Evolutionary conservation across 169 alveolate genomes (phyloP), one percentile per base, ranked within the genome.

Genomic region (Babesia bovis): DNA sequence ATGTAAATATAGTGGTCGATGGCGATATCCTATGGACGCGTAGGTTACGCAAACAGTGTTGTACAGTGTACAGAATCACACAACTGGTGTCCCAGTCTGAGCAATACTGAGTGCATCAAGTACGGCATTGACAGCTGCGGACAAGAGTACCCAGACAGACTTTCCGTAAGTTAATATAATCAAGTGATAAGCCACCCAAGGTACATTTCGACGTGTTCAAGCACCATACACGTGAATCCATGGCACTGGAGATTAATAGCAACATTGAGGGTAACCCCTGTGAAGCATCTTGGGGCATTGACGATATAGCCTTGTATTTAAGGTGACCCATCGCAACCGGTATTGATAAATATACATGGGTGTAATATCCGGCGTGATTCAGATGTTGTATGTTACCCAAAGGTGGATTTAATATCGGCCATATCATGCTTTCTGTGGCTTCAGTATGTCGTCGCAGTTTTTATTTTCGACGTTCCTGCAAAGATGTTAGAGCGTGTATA

Each of bases 221-320:
- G 60, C 65, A 38, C 3, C 82, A 79, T 50, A n/a, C 33, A 15
- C 38, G 23, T 5, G 68, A 50, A 32, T 26, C 76, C 21, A 28
- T 83, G 53, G 74, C 52, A 19, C 57, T 87, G 60, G 75, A 77
- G 53, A 51, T 87, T 32, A 79, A 60, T 42, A 77, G 85, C 41
- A 83, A 83, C 49, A 44, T 87, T 51, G 74, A 83, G 41, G 68
- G 50, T 42, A 66, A 69, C 17, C 78, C 88, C 35, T 91, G 95
- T 58, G 81, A 77, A 49, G 91, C 87, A 19, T 87, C 94, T 10
- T 91, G 95, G 95, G 95, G 94, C 32, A 56, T 91, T 17, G 94
- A 87, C 56, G 94, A 91, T 56, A 56, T 91, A 13, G 77, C 85
- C 45, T 55, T 91, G 3, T 90, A 28, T 23, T 50, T 50, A 40